These are phyloP conservation scores for Punctularia strigosozonata DNA, from an alignment of 768 basidiomycete species.

Conservation along the genomic window DNA sequence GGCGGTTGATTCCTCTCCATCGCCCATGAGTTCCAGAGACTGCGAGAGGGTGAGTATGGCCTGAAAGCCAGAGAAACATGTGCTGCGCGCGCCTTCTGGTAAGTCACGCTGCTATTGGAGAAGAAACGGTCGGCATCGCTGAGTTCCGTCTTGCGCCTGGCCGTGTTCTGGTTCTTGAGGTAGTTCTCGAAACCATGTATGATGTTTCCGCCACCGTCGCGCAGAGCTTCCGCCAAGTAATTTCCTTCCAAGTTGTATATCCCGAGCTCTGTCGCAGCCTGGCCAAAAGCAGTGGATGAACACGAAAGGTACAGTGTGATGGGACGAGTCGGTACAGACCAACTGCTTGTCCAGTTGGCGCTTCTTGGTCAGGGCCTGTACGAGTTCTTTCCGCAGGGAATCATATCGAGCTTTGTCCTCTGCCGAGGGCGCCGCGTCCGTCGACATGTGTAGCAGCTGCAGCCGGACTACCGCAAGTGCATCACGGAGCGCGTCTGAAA, in stretches of 20 bases:
- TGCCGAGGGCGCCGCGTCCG: constrained; percentile 31
- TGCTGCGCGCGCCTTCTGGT: constrained; percentile 43
- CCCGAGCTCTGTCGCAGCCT: constrained; percentile 71
- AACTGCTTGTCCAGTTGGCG: constrained; percentile 66
- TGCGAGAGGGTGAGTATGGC: constrained; percentile 15
- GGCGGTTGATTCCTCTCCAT: constrained; percentile 50
- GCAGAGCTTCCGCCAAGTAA: constrained; percentile 69
- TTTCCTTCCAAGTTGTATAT: constrained; percentile 68
- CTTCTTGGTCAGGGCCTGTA: constrained; percentile 65
- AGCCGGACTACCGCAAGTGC: too few species aligned
- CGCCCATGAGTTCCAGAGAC: constrained; percentile 68
- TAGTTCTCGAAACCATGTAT: constrained; percentile 83
- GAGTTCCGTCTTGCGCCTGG: constrained; percentile 63
- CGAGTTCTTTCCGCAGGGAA: constrained; percentile 59
- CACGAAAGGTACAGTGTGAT: not conserved
- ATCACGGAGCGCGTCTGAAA: too few species aligned
- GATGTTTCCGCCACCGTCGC: constrained; percentile 74
- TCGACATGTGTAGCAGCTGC: too few species aligned
- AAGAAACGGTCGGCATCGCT: constrained; percentile 72
- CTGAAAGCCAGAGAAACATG: constrained; percentile 2
- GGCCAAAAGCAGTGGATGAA: constrained; percentile 1
- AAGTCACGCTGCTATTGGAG: constrained; percentile 70
- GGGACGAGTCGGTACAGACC: constrained; percentile 27
- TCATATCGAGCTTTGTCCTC: constrained; percentile 70
- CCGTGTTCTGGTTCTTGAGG: constrained; percentile 62